A percentile compares a stretch with the other conserved stretches of the same genome.
Conservation (phyloP, 2,329 filamentous ascomycete species). For the Amphichorda felina region DNA sequence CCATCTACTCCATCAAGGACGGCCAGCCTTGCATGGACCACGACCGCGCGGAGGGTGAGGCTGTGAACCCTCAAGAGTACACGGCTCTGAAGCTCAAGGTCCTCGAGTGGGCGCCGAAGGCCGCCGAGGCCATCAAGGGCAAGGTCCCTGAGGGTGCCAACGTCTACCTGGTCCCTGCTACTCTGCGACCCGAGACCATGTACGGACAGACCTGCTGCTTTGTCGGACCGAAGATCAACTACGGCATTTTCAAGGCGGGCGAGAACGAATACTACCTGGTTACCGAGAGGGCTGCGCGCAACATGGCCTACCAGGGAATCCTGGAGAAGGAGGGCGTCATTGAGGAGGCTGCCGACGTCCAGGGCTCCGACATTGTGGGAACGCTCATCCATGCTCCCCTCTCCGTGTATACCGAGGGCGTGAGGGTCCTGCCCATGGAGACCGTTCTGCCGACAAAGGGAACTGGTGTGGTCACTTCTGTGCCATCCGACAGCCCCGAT, state of each 20-base stretch:
- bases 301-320: constrained; percentile 91
- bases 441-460: constrained; percentile 86
- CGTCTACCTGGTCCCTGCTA: constrained; percentile 85
- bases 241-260: constrained; percentile 70
- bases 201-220: constrained; percentile 97
- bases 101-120: constrained; percentile 74
- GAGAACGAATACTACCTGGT: constrained; percentile 72
- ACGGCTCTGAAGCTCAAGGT: constrained; percentile 85
- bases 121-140: constrained; percentile 57
- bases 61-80: constrained; percentile 74
- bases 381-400: constrained; percentile 85
- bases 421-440: constrained; percentile 92
- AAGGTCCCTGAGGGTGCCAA: constrained; percentile 70
- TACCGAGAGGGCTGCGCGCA: constrained; percentile 76
- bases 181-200: constrained; percentile 93
- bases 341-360: constrained; percentile 62
- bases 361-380: constrained; percentile 72
- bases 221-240: constrained; percentile 78
- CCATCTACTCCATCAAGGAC: constrained; percentile 55
- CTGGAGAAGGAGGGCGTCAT: constrained; percentile 68
- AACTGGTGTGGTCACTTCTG: constrained; percentile 90
- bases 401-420: constrained; percentile 69
- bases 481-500: constrained; percentile 88
- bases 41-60: constrained; percentile 33
- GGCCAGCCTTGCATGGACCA: constrained; percentile 36